Evolutionary conservation across 306 rosid genomes (phyloP).

Genomic region (Castanea crenata): DNA sequence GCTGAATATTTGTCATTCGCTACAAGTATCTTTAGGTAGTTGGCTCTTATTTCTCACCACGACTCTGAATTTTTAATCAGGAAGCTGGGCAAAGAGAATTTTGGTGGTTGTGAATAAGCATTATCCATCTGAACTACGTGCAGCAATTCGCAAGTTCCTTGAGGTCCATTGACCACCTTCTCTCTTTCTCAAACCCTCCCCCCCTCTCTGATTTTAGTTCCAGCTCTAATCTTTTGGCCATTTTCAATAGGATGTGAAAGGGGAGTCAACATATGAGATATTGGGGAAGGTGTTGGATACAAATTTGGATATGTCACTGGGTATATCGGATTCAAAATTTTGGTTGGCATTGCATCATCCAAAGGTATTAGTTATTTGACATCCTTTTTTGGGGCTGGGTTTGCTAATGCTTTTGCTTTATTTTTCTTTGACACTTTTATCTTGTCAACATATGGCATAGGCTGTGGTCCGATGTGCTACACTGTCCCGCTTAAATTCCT

Average conservation of each 20-base stretch:
- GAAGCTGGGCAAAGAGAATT: constrained; percentile 68
- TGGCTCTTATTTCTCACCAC: constrained; percentile 24
- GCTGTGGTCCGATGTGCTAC: constrained; percentile 75
- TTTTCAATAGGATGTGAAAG: constrained; percentile 56
- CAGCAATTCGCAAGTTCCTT: constrained; percentile 69
- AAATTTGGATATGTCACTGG: constrained; percentile 44
- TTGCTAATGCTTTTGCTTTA: constrained; percentile 12
- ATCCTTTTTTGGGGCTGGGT: constrained; percentile 1
- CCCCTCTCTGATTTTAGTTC: constrained; percentile 11
- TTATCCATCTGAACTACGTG: constrained; percentile 77
- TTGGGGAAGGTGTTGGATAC: constrained; percentile 69
- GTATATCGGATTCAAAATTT: constrained; percentile 58
- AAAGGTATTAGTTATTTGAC: constrained; percentile 42
- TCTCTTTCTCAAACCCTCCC: neutral
- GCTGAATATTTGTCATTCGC: neutral
- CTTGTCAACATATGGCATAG: constrained; percentile 30
- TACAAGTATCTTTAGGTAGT: neutral
- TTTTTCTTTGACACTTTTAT: constrained; percentile 17
- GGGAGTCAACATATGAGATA: constrained; percentile 46
- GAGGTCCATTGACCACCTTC: constrained; percentile 41
- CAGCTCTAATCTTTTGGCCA: constrained; percentile 20
- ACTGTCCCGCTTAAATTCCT: constrained; percentile 51
- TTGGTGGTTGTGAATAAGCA: constrained; percentile 50
- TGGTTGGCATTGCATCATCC: constrained; percentile 90
- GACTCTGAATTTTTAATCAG: constrained; percentile 41